These are phyloP conservation scores for Aspergillus persii DNA, from an alignment of 2,329 filamentous ascomycete genomes.

Conservation along the genomic window DNA sequence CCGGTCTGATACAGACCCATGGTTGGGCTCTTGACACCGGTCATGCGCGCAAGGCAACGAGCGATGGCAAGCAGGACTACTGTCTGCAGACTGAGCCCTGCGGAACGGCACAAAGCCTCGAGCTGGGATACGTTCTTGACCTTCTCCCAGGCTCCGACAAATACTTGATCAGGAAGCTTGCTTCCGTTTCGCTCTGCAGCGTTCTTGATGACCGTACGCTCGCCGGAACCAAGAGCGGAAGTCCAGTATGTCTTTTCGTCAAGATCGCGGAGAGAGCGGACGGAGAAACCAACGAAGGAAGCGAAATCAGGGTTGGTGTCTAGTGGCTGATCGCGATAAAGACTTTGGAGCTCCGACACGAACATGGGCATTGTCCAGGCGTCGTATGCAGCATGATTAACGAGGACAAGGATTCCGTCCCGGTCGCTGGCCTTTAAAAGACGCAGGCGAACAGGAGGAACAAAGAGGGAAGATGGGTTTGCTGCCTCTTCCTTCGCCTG, in stretches of 20 bases:
- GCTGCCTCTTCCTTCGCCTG: slow-evolving; percentile 23
- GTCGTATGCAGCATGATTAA: slow-evolving; percentile 39
- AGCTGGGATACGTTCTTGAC: slow-evolving; percentile 22
- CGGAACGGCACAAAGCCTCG: slow-evolving; percentile 18
- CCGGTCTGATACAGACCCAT: slow-evolving; percentile 35
- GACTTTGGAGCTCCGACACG: slow-evolving; percentile 27
- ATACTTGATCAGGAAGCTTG: slow-evolving; percentile 13
- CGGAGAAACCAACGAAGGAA: slow-evolving; percentile 24
- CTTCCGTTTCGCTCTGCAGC: not conserved
- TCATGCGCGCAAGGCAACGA: slow-evolving; percentile 22
- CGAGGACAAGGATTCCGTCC: slow-evolving; percentile 30
- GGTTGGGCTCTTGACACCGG: slow-evolving; percentile 18
- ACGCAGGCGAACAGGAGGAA: slow-evolving; percentile 30
- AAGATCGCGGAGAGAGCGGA: slow-evolving; percentile 16
- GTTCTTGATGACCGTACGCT: slow-evolving; percentile 21
- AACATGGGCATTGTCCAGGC: slow-evolving; percentile 36
- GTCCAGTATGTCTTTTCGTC: slow-evolving; percentile 26
- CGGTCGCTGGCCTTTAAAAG: slow-evolving; percentile 26
- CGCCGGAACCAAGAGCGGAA: slow-evolving; percentile 12
- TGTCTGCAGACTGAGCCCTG: slow-evolving; percentile 25
- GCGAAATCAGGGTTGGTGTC: slow-evolving; percentile 20
- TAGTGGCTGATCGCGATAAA: slow-evolving; percentile 22
- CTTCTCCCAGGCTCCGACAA: slow-evolving; percentile 23
- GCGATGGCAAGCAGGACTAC: slow-evolving; percentile 30
- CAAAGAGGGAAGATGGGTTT: slow-evolving; percentile 29